phyloP scores from a whole-genome alignment of 169 alveolate genomes.

The Plasmodium inui region DNA sequence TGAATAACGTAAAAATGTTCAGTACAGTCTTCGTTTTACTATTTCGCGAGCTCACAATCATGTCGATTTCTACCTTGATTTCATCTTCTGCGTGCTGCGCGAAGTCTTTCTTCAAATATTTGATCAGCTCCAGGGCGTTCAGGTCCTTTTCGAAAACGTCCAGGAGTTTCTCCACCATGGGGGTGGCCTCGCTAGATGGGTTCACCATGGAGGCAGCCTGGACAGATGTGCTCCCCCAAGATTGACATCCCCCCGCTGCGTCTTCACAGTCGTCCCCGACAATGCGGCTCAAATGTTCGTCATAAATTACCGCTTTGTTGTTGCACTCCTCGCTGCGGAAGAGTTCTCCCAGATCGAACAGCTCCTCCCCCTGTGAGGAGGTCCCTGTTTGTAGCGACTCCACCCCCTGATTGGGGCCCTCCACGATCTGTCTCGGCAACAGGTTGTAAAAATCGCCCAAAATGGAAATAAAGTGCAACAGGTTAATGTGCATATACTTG shows the following conservation, averaged over 20 bases:
- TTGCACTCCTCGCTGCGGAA: neutral
- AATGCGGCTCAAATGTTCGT: constrained; percentile 36
- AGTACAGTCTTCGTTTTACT: constrained; percentile 13
- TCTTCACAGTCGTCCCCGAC: neutral
- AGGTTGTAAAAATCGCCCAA: constrained; percentile 55
- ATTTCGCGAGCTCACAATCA: constrained; percentile 33
- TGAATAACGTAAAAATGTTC: constrained; percentile 32
- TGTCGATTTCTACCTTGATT: constrained; percentile 30
- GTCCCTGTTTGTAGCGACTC: neutral
- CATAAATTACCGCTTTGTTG: neutral
- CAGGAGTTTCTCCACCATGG: constrained; percentile 7
- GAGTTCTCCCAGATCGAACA: constrained; percentile 2
- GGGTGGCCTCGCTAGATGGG: neutral
- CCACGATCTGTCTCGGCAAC: constrained; percentile 21
- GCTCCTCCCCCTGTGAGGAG: neutral
- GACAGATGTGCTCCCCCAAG: neutral
- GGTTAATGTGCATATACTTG: constrained; percentile 41
- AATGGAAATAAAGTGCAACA: constrained; percentile 51
- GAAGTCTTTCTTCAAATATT: constrained; percentile 31
- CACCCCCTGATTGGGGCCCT: neutral
- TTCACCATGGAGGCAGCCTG: neutral
- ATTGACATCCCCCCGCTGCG: neutral
- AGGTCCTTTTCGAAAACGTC: constrained; percentile 64
- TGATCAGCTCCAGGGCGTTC: constrained; percentile 45
- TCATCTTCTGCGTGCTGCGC: neutral